Percentiles rank a stretch among this genome's conserved stretches.
Conservation (phyloP, 306 rosid genomes). For the Sechiopsis laciniata region DNA sequence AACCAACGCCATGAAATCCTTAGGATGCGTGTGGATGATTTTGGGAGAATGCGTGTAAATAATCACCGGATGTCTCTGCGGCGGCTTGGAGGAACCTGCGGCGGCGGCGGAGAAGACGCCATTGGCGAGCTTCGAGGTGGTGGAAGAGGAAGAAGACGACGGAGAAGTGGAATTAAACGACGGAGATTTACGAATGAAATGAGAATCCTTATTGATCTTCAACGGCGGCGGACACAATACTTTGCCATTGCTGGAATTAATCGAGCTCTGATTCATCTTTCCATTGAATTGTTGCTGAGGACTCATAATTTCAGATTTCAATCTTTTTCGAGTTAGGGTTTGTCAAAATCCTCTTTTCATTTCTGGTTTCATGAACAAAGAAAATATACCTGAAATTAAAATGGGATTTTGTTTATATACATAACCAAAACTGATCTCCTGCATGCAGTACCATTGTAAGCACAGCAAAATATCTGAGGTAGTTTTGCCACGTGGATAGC, state of each 20-base stretch:
- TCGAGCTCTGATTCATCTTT: background rate
- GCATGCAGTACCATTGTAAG: background rate
- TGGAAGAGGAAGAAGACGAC: conserved; percentile 29
- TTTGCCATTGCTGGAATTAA: background rate
- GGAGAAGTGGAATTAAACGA: conserved; percentile 31
- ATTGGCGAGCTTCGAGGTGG: conserved; percentile 15
- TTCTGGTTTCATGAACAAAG: background rate
- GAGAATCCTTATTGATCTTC: conserved; percentile 59
- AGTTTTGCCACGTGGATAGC: background rate
- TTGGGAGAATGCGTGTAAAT: conserved; percentile 80
- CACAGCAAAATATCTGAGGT: background rate
- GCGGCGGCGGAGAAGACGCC: background rate
- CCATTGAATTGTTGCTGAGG: background rate
- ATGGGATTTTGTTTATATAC: background rate
- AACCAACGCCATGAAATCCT: conserved; percentile 66
- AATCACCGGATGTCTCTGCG: conserved; percentile 58
- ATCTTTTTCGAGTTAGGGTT: background rate
- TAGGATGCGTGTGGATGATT: conserved; percentile 61
- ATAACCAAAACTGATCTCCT: background rate
- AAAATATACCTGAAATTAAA: background rate
- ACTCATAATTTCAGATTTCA: conserved; percentile 12
- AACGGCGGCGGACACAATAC: conserved; percentile 43
- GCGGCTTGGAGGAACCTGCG: conserved; percentile 29
- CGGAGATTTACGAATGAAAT: conserved; percentile 44
- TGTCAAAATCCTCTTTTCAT: conserved; percentile 3